A percentile compares a stretch with the other conserved stretches of the same genome.
These are phyloP conservation scores for Blepharisma undulans DNA, from an alignment of 169 alveolate species.

Conservation along the genomic window DNA sequence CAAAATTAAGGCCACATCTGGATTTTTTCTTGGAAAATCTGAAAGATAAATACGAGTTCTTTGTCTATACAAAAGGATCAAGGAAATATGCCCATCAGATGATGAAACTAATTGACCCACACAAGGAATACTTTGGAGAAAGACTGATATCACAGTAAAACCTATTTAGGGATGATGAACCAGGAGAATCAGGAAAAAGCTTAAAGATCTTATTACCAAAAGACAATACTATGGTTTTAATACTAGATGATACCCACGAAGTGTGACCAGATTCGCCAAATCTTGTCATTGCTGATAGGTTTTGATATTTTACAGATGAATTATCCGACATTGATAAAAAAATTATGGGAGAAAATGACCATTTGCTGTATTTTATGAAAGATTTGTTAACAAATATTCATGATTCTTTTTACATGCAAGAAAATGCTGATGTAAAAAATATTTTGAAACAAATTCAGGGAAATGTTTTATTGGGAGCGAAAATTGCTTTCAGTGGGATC, in stretches of 20 bases:
- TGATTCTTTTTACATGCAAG: background rate
- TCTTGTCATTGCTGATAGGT: conserved; percentile 14
- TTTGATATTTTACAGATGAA: background rate
- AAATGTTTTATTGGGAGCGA: background rate
- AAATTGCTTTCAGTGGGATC: conserved; percentile 1
- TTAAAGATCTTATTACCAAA: background rate
- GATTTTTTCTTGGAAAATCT: background rate
- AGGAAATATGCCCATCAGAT: conserved; percentile 17
- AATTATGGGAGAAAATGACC: conserved; percentile 19
- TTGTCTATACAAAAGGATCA: conserved; percentile 27
- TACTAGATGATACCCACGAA: conserved; percentile 20
- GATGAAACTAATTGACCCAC: conserved; percentile 12
- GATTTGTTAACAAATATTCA: background rate
- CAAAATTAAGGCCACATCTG: conserved; percentile 15
- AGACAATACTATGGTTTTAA: background rate
- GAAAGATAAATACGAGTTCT: background rate
- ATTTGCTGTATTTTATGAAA: background rate
- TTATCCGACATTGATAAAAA: background rate
- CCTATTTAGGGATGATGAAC: conserved; percentile 2
- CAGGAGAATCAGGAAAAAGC: background rate
- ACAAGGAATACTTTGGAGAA: background rate
- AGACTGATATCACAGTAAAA: conserved; percentile 19
- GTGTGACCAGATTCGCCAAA: conserved; percentile 17
- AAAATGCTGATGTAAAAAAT: background rate
- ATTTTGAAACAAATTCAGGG: background rate